Conservation (phyloP, 192 early-diverging fungal genomes). For the Globomyces pollinis-pini region DNA sequence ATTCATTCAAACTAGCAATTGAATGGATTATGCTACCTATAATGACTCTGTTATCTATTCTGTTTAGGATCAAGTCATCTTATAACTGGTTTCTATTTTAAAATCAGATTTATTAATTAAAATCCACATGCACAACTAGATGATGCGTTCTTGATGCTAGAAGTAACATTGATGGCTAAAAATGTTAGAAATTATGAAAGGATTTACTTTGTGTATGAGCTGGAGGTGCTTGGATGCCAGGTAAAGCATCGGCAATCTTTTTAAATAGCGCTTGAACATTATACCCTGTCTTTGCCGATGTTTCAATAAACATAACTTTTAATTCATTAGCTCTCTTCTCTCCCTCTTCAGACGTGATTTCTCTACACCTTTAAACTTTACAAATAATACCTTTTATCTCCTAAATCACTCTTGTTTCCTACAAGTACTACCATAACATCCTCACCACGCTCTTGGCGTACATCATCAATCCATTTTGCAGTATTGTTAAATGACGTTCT, state of each 20-base stretch:
- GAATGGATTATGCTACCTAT: too few relatives aligned
- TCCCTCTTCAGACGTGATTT: constrained; percentile 79
- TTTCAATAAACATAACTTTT: constrained; percentile 88
- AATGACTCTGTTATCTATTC: too few relatives aligned
- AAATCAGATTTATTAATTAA: too few relatives aligned
- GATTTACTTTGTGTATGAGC: neutral
- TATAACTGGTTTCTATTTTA: too few relatives aligned
- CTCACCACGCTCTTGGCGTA: constrained; percentile 78
- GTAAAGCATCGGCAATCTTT: constrained; percentile 74
- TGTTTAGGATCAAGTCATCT: too few relatives aligned
- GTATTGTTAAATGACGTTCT: constrained; percentile 79
- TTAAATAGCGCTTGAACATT: constrained; percentile 85
- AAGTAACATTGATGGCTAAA: neutral
- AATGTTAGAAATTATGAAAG: too few relatives aligned
- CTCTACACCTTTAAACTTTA: constrained; percentile 33
- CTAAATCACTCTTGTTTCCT: constrained; percentile 86
- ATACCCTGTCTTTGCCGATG: constrained; percentile 86
- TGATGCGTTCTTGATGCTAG: neutral
- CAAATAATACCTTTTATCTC: constrained; percentile 55
- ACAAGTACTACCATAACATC: constrained; percentile 87
- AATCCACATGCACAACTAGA: neutral
- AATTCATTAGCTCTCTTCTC: constrained; percentile 81
- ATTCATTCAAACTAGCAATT: too few relatives aligned
- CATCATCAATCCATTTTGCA: constrained; percentile 87
- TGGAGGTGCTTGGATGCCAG: constrained; percentile 21